A percentile compares a stretch with the other conserved stretches of the same genome.
phyloP scores from a whole-genome alignment of 306 rosid species.

The Lupinus albus region DNA sequence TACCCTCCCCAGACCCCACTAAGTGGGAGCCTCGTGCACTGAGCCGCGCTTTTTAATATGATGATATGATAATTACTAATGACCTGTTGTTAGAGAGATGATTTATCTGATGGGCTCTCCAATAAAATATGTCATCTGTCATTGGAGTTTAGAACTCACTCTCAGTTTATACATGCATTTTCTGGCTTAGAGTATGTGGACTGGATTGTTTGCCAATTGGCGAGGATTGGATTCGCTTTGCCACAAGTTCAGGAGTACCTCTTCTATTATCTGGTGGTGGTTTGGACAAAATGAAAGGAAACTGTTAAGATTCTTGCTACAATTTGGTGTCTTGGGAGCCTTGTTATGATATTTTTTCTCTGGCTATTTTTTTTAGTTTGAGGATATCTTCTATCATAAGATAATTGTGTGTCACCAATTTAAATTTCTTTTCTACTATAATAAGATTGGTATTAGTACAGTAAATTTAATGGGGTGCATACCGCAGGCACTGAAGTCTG shows the following conservation, averaged over 20 bases:
- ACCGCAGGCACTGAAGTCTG: conserved; percentile 81
- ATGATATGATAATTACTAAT: conserved; percentile 1
- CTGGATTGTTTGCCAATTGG: conserved; percentile 14
- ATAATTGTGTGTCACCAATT: too few relatives aligned
- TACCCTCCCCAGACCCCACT: too few relatives aligned
- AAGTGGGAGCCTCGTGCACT: too few relatives aligned
- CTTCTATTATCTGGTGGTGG: conserved; percentile 13
- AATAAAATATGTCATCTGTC: background rate
- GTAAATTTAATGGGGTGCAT: conserved; percentile 25
- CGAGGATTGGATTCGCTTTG: conserved; percentile 4
- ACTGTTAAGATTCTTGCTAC: background rate
- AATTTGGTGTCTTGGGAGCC: background rate
- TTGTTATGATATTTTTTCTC: conserved; percentile 7
- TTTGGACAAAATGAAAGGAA: conserved; percentile 4
- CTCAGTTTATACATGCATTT: conserved; percentile 22
- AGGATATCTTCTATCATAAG: background rate
- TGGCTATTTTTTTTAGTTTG: background rate
- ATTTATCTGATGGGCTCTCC: background rate
- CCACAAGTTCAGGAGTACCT: conserved; percentile 19
- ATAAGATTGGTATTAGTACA: conserved; percentile 3
- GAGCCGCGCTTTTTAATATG: too few relatives aligned
- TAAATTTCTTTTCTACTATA: background rate
- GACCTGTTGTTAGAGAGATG: conserved; percentile 4
- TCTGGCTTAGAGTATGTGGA: conserved; percentile 11
- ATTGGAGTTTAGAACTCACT: background rate